Conservation (phyloP, 306 rosid species). For the Quercus cerris region DNA sequence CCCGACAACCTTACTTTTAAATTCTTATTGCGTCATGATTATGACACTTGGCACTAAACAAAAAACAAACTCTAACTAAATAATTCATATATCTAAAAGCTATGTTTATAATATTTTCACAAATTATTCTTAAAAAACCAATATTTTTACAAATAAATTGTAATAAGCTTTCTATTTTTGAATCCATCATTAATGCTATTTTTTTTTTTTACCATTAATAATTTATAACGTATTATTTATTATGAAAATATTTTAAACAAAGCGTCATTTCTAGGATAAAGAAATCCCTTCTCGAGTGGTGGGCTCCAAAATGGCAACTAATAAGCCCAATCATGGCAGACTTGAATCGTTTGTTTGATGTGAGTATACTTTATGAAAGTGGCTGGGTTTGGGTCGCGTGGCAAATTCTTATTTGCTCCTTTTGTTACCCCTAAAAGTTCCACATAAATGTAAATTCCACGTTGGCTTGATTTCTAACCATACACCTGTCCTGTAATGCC, state of each 20-base stretch:
- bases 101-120: accelerated
- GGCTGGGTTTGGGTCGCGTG: too few species aligned
- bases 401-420: too few species aligned
- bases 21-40: neutral
- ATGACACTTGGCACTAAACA: conserved; percentile 2
- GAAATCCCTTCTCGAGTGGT: neutral
- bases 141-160: too few species aligned
- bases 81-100: accelerated
- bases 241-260: accelerated
- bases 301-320: conserved; percentile 22
- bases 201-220: too few species aligned
- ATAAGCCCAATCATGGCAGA: conserved; percentile 9
- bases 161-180: too few species aligned
- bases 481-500: neutral
- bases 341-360: too few species aligned
- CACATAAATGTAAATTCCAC: neutral
- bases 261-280: neutral
- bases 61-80: neutral
- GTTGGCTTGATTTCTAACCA: neutral
- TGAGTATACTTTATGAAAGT: too few species aligned
- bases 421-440: neutral
- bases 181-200: accelerated
- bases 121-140: too few species aligned
- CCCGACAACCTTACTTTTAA: neutral
- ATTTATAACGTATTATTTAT: too few species aligned